Evolutionary conservation across 169 alveolate species (phyloP).

Genomic region (Theileria sp.): DNA sequence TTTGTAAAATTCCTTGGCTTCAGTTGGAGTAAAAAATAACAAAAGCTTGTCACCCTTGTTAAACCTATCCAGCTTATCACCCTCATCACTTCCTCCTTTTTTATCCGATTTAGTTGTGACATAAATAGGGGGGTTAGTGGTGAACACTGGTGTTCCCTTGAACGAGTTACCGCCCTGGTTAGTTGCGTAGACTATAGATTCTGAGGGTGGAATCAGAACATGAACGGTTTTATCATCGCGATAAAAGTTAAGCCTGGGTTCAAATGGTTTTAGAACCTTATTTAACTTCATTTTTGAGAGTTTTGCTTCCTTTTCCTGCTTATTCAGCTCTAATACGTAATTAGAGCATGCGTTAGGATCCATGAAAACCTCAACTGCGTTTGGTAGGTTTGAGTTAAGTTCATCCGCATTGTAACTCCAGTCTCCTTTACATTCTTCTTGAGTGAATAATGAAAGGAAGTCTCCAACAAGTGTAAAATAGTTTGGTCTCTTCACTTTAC

Average conservation of each 20-base stretch:
- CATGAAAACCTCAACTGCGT: slow-evolving; percentile 6
- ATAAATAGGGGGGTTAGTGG: slow-evolving; percentile 58
- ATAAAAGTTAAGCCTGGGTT: not conserved
- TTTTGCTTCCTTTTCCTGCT: slow-evolving; percentile 38
- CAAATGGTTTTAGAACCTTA: slow-evolving; percentile 8
- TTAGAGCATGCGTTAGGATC: slow-evolving; percentile 62
- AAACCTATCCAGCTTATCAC: not conserved
- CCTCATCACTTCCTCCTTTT: not conserved
- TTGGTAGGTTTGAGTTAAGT: not conserved
- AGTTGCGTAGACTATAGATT: slow-evolving; percentile 43
- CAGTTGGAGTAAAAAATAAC: slow-evolving; percentile 29
- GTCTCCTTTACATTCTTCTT: not conserved
- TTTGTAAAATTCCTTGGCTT: slow-evolving; percentile 28
- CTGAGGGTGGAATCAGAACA: slow-evolving; percentile 35
- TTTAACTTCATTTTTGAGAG: slow-evolving; percentile 14
- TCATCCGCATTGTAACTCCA: not conserved
- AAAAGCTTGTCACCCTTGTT: slow-evolving; percentile 26
- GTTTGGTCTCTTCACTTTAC: slow-evolving; percentile 1
- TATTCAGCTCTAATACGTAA: slow-evolving; percentile 40
- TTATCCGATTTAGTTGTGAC: slow-evolving; percentile 6
- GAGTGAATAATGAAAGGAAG: not conserved
- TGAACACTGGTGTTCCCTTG: slow-evolving; percentile 58
- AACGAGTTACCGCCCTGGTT: slow-evolving; percentile 18
- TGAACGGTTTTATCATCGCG: slow-evolving; percentile 11
- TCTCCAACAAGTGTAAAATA: slow-evolving; percentile 1